Evolutionary conservation across 192 early-diverging fungal genomes (phyloP).

Genomic region (Mortierella antarctica): DNA sequence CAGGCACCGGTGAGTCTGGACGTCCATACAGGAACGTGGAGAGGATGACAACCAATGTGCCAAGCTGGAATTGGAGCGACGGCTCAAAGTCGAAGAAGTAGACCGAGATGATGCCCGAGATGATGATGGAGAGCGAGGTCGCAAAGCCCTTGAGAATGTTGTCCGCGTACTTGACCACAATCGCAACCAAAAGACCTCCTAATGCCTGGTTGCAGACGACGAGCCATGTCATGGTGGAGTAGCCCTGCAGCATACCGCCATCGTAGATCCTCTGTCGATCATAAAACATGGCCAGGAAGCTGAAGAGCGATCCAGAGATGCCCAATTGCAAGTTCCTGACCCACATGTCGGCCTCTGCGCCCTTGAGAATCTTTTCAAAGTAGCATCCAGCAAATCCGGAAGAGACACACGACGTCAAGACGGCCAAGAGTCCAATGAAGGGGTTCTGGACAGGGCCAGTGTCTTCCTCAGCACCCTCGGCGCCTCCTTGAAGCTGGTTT

Average conservation of each 20-base stretch:
- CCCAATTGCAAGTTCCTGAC: constrained; percentile 84
- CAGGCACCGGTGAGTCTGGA: constrained; percentile 45
- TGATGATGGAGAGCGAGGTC: constrained; percentile 88
- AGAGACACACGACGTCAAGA: constrained; percentile 79
- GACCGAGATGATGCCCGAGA: constrained; percentile 80
- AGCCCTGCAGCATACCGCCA: constrained; percentile 83
- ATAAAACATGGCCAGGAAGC: constrained; percentile 74
- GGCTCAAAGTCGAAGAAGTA: constrained; percentile 83
- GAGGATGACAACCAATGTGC: constrained; percentile 68
- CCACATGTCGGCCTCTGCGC: constrained; percentile 81
- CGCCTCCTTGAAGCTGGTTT: constrained; percentile 8
- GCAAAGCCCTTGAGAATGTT: constrained; percentile 96
- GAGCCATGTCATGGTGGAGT: constrained; percentile 76
- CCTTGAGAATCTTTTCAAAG: constrained; percentile 92
- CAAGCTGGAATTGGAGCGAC: constrained; percentile 73
- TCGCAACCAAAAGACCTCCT: constrained; percentile 87
- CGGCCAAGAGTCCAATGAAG: constrained; percentile 75
- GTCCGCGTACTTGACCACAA: constrained; percentile 94
- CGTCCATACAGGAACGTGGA: constrained; percentile 71
- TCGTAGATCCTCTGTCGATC: constrained; percentile 69
- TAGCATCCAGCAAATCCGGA: constrained; percentile 90
- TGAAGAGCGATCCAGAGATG: constrained; percentile 68
- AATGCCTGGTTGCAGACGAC: constrained; percentile 85
- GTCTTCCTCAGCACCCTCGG: constrained; percentile 16
- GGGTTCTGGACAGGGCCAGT: constrained; percentile 58